Conservation (phyloP, 257 asterid genomes). For the Nicotiana sylvestris region DNA sequence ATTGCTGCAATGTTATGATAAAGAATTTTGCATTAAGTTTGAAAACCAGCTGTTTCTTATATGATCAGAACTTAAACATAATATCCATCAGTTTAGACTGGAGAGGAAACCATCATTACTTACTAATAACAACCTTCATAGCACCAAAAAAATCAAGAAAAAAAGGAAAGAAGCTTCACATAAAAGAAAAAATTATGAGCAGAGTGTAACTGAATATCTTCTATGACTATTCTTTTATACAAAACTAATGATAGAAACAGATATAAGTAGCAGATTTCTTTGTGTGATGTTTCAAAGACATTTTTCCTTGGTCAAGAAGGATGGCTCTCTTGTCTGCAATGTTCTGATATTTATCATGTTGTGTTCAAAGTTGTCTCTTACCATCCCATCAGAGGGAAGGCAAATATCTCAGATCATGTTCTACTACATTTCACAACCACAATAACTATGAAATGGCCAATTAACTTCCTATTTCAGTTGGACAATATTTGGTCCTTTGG, state of each 20-base stretch:
- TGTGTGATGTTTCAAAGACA: not conserved
- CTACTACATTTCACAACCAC: not conserved
- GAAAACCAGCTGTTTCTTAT: not conserved
- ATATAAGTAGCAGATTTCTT: not conserved
- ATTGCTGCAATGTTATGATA: not conserved
- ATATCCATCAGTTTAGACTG: not conserved
- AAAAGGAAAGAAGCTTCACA: not conserved
- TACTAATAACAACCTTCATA: not conserved
- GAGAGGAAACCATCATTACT: not conserved
- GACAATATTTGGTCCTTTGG: not conserved
- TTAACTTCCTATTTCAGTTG: not conserved
- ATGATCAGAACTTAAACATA: not conserved
- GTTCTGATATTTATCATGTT: not conserved
- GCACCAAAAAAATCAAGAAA: not conserved
- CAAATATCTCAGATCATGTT: not conserved
- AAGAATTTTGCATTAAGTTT: not conserved
- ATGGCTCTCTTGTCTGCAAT: not conserved
- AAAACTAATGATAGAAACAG: not conserved
- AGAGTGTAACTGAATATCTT: not conserved
- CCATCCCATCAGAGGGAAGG: not conserved
- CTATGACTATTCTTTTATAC: not conserved
- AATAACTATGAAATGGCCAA: not conserved
- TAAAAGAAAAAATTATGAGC: not conserved
- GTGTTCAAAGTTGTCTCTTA: not conserved
- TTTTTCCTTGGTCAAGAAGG: not conserved